Conservation (phyloP, 345 rosid genomes). For the Kernera saxatilis region DNA sequence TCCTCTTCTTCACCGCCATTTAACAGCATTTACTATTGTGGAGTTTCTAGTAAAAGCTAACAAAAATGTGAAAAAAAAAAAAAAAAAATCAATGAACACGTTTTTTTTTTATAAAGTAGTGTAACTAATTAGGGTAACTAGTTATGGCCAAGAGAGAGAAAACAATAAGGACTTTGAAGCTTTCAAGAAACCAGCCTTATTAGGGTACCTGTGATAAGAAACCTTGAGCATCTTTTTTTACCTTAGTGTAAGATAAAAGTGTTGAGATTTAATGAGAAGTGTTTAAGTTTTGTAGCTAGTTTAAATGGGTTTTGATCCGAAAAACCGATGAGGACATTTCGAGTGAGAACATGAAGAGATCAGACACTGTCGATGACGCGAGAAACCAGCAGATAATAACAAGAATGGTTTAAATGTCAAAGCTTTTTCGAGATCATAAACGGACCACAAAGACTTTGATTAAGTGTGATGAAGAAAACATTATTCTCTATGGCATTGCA, state of each 20-base stretch:
- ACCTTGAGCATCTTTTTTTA: constrained; percentile 11
- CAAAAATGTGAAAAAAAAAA: constrained; percentile 7
- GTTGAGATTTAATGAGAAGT: not conserved
- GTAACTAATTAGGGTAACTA: constrained; percentile 22
- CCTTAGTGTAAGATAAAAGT: not conserved
- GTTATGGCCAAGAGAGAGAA: constrained; percentile 3
- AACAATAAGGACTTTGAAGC: not conserved
- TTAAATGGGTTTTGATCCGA: not conserved
- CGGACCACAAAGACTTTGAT: not conserved
- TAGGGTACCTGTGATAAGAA: constrained; percentile 2
- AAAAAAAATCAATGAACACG: not conserved
- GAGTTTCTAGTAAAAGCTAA: constrained; percentile 22
- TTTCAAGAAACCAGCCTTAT: not conserved
- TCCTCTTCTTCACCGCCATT: constrained; percentile 31
- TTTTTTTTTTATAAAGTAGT: not conserved
- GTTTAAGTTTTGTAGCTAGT: not conserved
- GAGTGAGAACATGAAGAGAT: not conserved
- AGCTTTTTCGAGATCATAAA: not conserved
- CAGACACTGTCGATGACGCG: not conserved
- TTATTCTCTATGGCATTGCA: not conserved
- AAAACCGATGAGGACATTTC: not conserved
- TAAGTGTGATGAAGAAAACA: not conserved
- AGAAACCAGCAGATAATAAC: not conserved
- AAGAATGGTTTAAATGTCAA: not conserved
- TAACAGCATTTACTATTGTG: constrained; percentile 35